Evolutionary conservation across 169 alveolate genomes (phyloP).

Genomic region (Cryptosporidium felis): DNA sequence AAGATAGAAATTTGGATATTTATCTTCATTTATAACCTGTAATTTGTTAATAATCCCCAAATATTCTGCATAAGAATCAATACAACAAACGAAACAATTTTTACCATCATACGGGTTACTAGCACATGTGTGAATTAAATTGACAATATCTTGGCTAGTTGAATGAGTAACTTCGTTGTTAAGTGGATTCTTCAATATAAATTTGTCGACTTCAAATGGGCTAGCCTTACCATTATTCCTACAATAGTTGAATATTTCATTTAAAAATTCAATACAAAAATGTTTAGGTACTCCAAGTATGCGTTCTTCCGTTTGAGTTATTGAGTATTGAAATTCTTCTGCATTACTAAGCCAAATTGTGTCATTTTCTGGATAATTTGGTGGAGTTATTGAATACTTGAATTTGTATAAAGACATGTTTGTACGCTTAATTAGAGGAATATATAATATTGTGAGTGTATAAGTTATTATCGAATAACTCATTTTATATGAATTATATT

Average conservation of each 20-base stretch:
- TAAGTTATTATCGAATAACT: slow-evolving; percentile 22
- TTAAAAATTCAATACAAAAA: slow-evolving; percentile 58
- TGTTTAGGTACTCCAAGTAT: neutral
- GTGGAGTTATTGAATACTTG: slow-evolving; percentile 15
- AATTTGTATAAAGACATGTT: slow-evolving; percentile 48
- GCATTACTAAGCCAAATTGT: neutral
- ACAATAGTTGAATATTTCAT: slow-evolving; percentile 34
- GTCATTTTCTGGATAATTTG: neutral
- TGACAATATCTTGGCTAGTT: neutral
- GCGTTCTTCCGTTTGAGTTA: neutral
- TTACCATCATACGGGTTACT: neutral
- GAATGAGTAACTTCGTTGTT: neutral
- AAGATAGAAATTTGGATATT: neutral
- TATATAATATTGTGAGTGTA: slow-evolving; percentile 15
- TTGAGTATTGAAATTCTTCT: neutral
- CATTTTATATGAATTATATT: slow-evolving; percentile 3
- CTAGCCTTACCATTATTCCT: neutral
- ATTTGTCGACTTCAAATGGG: slow-evolving; percentile 40
- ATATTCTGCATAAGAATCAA: slow-evolving; percentile 57
- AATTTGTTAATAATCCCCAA: slow-evolving; percentile 39
- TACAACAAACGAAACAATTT: slow-evolving; percentile 33
- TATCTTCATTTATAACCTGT: neutral
- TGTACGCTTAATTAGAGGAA: slow-evolving; percentile 48
- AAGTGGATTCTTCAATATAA: neutral
- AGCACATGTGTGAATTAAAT: slow-evolving; percentile 35